These are phyloP conservation scores for Tetrapyrgos nigripes DNA, from an alignment of 1,284 basidiomycete species.

Conservation along the genomic window DNA sequence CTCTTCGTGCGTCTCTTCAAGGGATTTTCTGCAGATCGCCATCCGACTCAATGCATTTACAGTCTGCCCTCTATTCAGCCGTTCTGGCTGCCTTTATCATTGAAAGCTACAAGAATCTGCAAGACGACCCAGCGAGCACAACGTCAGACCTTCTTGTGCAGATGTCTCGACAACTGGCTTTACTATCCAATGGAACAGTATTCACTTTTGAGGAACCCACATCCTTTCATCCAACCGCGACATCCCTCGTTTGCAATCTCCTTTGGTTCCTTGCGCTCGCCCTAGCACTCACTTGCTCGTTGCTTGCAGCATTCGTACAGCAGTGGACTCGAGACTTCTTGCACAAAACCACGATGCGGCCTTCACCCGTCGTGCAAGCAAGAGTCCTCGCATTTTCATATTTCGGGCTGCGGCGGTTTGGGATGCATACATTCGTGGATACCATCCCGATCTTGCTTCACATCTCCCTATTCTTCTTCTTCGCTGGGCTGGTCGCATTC, in stretches of 20 bases:
- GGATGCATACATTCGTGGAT: constrained; percentile 12
- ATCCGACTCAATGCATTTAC: neutral
- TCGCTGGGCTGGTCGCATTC: constrained; percentile 11
- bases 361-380: constrained; percentile 7
- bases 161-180: constrained; percentile 13
- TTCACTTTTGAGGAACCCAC: neutral
- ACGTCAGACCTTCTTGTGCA: constrained; percentile 6
- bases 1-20: constrained; percentile 11
- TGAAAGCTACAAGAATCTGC: constrained; percentile 14
- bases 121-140: constrained; percentile 6
- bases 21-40: no score
- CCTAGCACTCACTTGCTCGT: constrained; percentile 11
- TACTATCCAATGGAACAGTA: neutral
- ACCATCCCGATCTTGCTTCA: constrained; percentile 15
- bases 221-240: neutral
- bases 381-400: constrained; percentile 12
- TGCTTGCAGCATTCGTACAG: constrained; percentile 12
- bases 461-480: constrained; percentile 16
- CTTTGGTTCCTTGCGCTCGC: constrained; percentile 15
- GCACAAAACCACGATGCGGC: constrained; percentile 4
- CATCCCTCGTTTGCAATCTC: constrained; percentile 1
- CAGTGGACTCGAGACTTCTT: constrained; percentile 15
- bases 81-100: constrained; percentile 14
- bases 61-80: constrained; percentile 19
- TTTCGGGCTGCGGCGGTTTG: constrained; percentile 9